Evolutionary conservation across 305 asterid species (phyloP).

Genomic region (Fraxinus angustifolia): DNA sequence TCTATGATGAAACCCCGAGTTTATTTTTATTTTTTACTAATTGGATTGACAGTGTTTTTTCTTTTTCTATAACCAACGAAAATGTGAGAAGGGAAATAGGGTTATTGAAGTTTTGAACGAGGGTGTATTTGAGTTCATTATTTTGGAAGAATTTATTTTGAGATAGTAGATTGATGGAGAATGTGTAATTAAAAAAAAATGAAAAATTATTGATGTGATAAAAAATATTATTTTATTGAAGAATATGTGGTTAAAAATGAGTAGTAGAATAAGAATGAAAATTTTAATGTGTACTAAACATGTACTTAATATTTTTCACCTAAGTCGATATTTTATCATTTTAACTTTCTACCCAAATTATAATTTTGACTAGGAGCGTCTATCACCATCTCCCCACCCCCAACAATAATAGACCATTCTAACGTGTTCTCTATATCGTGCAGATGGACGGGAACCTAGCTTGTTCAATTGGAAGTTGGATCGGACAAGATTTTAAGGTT

Average conservation of each 20-base stretch:
- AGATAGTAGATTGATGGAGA: too few species aligned
- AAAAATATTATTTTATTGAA: too few species aligned
- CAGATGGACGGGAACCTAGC: neutral
- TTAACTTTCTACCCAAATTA: neutral
- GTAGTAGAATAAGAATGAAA: too few species aligned
- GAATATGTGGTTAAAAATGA: too few species aligned
- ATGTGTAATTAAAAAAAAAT: too few species aligned
- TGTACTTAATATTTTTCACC: neutral
- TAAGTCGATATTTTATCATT: neutral
- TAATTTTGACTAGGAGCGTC: neutral
- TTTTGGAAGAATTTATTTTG: too few species aligned
- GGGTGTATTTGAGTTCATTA: too few species aligned
- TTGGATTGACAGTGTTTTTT: neutral
- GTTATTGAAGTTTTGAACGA: too few species aligned
- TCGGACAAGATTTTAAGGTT: neutral
- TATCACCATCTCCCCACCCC: neutral
- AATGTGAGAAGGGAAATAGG: too few species aligned
- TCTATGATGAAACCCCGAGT: neutral
- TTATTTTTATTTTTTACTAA: neutral
- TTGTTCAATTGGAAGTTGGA: neutral
- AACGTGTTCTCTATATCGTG: neutral
- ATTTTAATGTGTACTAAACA: too few species aligned
- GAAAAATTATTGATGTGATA: too few species aligned
- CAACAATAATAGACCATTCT: neutral
- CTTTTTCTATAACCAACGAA: neutral